A percentile compares a stretch with the other conserved stretches of the same genome.
Evolutionary conservation across 208 protist species (phyloP).

Genomic region (Leishmania lainsoni): DNA sequence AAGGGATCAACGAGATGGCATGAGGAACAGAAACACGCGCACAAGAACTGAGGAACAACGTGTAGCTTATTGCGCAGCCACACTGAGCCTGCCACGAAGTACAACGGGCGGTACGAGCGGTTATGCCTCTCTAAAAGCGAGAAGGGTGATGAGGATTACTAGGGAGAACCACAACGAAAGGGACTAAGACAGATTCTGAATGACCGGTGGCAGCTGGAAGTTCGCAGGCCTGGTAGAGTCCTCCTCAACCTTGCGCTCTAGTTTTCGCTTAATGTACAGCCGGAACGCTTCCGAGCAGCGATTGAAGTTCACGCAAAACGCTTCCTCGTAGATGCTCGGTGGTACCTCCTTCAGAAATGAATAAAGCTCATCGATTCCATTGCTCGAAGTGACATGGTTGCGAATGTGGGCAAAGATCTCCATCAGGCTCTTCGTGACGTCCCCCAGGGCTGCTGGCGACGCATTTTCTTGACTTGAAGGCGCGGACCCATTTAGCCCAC

Average conservation of each 20-base stretch:
- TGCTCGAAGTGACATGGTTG: conserved; percentile 73
- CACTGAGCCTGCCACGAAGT: background rate
- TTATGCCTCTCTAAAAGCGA: background rate
- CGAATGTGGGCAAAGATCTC: conserved; percentile 78
- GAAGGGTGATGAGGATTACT: background rate
- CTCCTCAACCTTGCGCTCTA: conserved; percentile 66
- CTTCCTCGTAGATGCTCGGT: conserved; percentile 41
- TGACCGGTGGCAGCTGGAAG: conserved; percentile 53
- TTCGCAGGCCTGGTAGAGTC: conserved; percentile 36
- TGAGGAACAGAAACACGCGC: background rate
- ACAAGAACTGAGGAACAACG: background rate
- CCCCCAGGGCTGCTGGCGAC: background rate
- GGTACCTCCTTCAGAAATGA: conserved; percentile 38
- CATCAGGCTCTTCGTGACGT: conserved; percentile 38
- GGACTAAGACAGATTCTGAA: conserved; percentile 36
- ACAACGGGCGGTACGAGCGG: background rate
- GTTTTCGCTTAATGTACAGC: conserved; percentile 83
- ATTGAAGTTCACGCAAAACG: conserved; percentile 78
- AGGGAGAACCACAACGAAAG: background rate
- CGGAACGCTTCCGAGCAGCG: conserved; percentile 86
- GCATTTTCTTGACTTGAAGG: background rate
- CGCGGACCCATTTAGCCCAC: background rate
- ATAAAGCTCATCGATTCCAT: conserved; percentile 85
- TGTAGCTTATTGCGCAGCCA: no score
- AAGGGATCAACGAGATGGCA: background rate